Base-by-base conservation (phyloP, 1,284 basidiomycete genomes). In the Polyporus tsugae region DNA sequence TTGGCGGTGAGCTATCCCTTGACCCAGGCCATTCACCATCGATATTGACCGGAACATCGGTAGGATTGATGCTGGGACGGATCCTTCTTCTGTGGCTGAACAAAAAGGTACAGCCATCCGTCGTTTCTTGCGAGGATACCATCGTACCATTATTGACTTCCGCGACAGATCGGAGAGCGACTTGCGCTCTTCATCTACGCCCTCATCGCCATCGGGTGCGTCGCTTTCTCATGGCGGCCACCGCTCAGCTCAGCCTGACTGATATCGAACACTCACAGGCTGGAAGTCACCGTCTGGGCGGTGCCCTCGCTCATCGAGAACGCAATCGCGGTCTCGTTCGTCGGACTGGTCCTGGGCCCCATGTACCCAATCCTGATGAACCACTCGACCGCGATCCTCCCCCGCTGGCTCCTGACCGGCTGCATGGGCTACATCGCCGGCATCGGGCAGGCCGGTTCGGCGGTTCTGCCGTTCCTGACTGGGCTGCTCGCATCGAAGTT, bases 291-390 rank as follows among this genome's bases (percentile, higher is more conserved):
- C 38, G 81, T 92, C 46, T 92, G 91, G 91, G 82, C 88, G 33
- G 85, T 88, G 1, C 86, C 87, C 25, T 86, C 85, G 5, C 79
- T 91, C 29, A 78, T 90, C 46, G 86, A 85, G 33, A 86, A 87
- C 75, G 90, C 88, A 0, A 78, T 91, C 7, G 85, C 88, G 4
- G 86, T 89, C 49, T 83, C 88, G 4, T 75, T 90, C 59, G 81
- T 90, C 62, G 90, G 90, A 11, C 67, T 75, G 11, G 65, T 75
- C 25, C 67, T 75, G 39, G 75, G 76, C 0, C 90, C 90, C 0
- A 87, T 91, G 82, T 92, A 89, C 74, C 90, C 90, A 0, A 88
- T 91, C 67, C 84, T 87, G n/a, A 87, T 90, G 81, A 88, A 87
- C 74, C 83, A 88, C 65, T 80, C 87, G 4, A 83, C 84, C 10